phyloP scores from a whole-genome alignment of 345 rosid genomes.

The Lumnitzera racemosa region DNA sequence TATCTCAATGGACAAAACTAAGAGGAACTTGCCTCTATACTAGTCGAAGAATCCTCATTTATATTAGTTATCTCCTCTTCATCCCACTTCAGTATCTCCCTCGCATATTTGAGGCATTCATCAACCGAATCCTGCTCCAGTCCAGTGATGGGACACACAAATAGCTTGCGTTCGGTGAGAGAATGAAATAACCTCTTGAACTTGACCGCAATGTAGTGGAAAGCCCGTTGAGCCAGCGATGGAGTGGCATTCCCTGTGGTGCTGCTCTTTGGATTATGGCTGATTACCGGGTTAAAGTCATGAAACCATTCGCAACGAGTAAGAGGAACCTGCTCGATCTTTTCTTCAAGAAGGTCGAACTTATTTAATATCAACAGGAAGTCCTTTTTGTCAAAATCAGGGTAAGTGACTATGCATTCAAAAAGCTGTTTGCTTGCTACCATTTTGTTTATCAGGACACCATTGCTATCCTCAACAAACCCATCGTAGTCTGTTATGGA shows the following conservation, averaged over 20 bases:
- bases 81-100: conserved; percentile 58
- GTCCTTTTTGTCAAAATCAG: conserved; percentile 47
- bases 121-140: conserved; percentile 57
- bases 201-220: conserved; percentile 57
- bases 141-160: conserved; percentile 41
- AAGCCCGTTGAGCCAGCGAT: conserved; percentile 56
- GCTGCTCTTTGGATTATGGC: conserved; percentile 22
- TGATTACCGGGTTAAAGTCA: conserved; percentile 60
- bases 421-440: conserved; percentile 63
- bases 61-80: conserved; percentile 24
- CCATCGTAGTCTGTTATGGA: conserved; percentile 61
- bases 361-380: conserved; percentile 81
- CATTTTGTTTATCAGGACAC: conserved; percentile 69
- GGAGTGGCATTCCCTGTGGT: conserved; percentile 22
- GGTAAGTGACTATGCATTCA: conserved; percentile 48
- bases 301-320: conserved; percentile 72
- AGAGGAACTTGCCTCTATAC: conserved; percentile 48
- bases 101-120: conserved; percentile 48
- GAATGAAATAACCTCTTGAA: conserved; percentile 56
- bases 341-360: conserved; percentile 71
- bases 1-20: conserved; percentile 13
- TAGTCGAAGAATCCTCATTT: conserved; percentile 33
- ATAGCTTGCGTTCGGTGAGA: conserved; percentile 53
- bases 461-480: conserved; percentile 36
- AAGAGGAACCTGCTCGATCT: conserved; percentile 50